Percentiles rank a stretch among this genome's conserved stretches.
Evolutionary conservation across 129 eudicot species (phyloP).

Genomic region (Saussurea involucrata): DNA sequence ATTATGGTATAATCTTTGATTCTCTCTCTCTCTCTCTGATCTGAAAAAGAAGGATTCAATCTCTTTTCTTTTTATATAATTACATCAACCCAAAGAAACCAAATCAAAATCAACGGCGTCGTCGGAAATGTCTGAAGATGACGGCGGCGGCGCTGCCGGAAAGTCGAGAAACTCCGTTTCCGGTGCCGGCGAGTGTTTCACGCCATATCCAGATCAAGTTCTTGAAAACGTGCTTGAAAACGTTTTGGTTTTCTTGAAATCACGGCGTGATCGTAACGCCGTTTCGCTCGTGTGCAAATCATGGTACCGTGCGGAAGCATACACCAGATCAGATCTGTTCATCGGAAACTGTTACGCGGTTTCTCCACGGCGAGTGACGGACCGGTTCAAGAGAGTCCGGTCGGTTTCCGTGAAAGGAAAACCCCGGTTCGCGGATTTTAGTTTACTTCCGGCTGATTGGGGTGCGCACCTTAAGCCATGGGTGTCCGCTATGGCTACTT

Average conservation of each 20-base stretch:
- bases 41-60: slow-evolving; percentile 19
- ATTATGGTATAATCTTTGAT: slow-evolving; percentile 12
- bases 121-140: slow-evolving; percentile 57
- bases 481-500: slow-evolving; percentile 37
- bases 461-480: slow-evolving; percentile 70
- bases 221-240: slow-evolving; percentile 73
- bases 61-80: slow-evolving; percentile 8
- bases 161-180: background rate
- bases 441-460: slow-evolving; percentile 63
- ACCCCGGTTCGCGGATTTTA: slow-evolving; percentile 77
- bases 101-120: slow-evolving; percentile 12
- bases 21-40: slow-evolving; percentile 27
- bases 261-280: slow-evolving; percentile 61
- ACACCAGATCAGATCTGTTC: slow-evolving; percentile 70
- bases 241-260: slow-evolving; percentile 55
- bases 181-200: slow-evolving; percentile 28
- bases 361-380: slow-evolving; percentile 40
- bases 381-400: slow-evolving; percentile 46
- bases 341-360: slow-evolving; percentile 75
- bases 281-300: slow-evolving; percentile 71
- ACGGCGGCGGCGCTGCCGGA: slow-evolving; percentile 24
- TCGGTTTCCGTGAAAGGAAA: slow-evolving; percentile 60
- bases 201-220: slow-evolving; percentile 64
- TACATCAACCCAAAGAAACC: background rate
- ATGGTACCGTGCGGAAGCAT: slow-evolving; percentile 75